Percentiles rank a stretch among this genome's conserved stretches.
These are phyloP conservation scores for Pouteria campechiana DNA, from an alignment of 179 eudicot species.

Conservation along the genomic window DNA sequence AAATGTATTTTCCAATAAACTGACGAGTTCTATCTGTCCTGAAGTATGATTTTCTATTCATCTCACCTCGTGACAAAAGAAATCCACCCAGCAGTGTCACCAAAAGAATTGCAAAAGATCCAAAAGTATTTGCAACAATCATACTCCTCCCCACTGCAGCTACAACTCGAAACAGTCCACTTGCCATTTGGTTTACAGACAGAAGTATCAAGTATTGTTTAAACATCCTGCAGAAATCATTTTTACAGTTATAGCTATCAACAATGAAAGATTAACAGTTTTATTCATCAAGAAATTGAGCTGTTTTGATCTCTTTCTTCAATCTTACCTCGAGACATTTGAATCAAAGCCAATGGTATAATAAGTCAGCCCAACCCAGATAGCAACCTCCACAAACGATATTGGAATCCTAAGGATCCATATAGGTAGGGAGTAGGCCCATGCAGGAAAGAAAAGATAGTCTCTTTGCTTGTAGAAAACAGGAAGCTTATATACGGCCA, in stretches of 20 bases:
- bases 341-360: conserved; percentile 55
- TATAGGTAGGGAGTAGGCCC: conserved; percentile 54
- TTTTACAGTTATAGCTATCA: too few relatives aligned
- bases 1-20: too few relatives aligned
- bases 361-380: conserved; percentile 40
- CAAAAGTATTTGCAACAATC: conserved; percentile 24
- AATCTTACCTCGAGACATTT: conserved; percentile 31
- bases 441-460: conserved; percentile 55
- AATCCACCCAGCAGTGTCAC: conserved; percentile 19
- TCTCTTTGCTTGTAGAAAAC: conserved; percentile 64
- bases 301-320: neutral
- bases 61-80: conserved; percentile 24
- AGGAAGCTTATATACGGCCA: conserved; percentile 55
- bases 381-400: conserved; percentile 26
- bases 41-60: neutral
- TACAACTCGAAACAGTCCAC: conserved; percentile 14
- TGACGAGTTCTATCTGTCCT: too few relatives aligned
- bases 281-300: too few relatives aligned
- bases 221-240: conserved; percentile 17
- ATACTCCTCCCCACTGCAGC: conserved; percentile 18
- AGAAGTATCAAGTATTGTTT: conserved; percentile 18
- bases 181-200: conserved; percentile 11
- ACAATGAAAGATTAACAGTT: too few relatives aligned
- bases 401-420: conserved; percentile 59
- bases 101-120: conserved; percentile 12